A percentile compares a stretch with the other conserved stretches of the same genome.
These are phyloP conservation scores for Colletotrichum kahawae DNA, from an alignment of 2,329 filamentous ascomycete genomes.

Conservation along the genomic window DNA sequence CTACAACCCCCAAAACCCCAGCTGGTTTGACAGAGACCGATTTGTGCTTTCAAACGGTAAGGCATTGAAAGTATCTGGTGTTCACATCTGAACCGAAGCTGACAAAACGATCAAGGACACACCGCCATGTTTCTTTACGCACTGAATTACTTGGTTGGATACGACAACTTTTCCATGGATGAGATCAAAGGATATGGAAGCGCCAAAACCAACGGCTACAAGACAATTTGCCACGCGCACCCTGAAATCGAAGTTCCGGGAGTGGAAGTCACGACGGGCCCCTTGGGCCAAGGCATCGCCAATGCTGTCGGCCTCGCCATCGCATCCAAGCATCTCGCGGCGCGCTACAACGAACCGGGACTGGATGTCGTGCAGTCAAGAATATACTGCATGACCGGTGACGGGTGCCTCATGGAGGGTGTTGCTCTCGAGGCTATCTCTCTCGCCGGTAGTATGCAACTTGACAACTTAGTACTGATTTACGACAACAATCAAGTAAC, in stretches of 20 bases:
- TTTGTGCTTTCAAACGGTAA: conserved; percentile 63
- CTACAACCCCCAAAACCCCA: conserved; percentile 55
- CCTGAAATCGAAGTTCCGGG: conserved; percentile 61
- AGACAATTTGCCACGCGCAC: conserved; percentile 51
- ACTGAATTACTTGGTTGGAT: conserved; percentile 55
- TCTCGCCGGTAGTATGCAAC: conserved; percentile 53
- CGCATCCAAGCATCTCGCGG: conserved; percentile 56
- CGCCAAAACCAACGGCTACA: conserved; percentile 30
- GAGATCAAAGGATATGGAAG: conserved; percentile 54
- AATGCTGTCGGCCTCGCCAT: conserved; percentile 63
- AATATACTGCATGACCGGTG: conserved; percentile 60
- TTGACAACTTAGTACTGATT: conserved; percentile 58
- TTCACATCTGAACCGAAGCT: background rate
- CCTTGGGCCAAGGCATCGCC: conserved; percentile 60
- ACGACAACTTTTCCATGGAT: conserved; percentile 55
- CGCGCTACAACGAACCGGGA: conserved; percentile 54
- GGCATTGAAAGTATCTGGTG: background rate
- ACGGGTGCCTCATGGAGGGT: conserved; percentile 61
- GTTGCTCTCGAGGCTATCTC: conserved; percentile 59
- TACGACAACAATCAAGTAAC: conserved; percentile 66
- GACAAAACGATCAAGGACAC: conserved; percentile 36
- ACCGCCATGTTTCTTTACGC: conserved; percentile 56
- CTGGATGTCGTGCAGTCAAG: conserved; percentile 53
- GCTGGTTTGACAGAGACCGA: conserved; percentile 63
- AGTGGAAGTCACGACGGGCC: conserved; percentile 62